Evolutionary conservation across 1,284 basidiomycete species (phyloP), one percentile per base, ranked within the genome.

Genomic region (Leccinum pachyderme): DNA sequence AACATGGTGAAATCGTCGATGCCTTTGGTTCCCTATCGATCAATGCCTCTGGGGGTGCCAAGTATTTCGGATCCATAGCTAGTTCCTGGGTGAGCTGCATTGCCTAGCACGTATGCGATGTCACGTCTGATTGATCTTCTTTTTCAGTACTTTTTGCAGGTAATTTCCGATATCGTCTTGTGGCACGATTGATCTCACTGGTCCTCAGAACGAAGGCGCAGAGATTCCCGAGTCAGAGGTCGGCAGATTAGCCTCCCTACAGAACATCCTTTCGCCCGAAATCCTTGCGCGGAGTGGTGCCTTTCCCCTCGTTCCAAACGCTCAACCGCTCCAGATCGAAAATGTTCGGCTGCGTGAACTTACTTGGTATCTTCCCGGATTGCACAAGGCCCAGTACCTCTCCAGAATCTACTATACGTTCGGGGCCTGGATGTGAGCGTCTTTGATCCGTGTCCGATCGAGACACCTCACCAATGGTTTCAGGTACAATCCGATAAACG

Each of bases 21-120:
- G 86, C 88, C 7, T 89, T 90, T 68, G 88, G 88, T 22, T 86
- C 87, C 0, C 72, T 91, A 9, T 83, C 84, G 11, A 86, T 91
- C 59, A 83, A 77, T 51, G 73, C 86, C 25, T 81, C 82, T 1
- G 87, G 87, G 7, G 80, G 82, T 44, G 80, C 86, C 22, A 89
- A 85, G 62, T 90, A 87, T 64, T 89, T 80, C 61, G 88, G 87
- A 4, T 83, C 84, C 41, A 85, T 80, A 28, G 88, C 88, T 22
- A 89, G 84, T 58, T 90, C 88, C n/a, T 87, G 81, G 81, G 87
- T 89, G 61, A 57, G 64, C 6, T 28, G 1, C 43, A 5, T 15
- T 22, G 27, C 43, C 37, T 27, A 5, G 15, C 27, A 31, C 33
- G 13, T n/a, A 7, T 4, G 7, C 24, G 1, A 7, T 12, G 7